These are phyloP conservation scores for Fraxinus dipetala DNA, from an alignment of 305 asterid genomes.

Conservation along the genomic window DNA sequence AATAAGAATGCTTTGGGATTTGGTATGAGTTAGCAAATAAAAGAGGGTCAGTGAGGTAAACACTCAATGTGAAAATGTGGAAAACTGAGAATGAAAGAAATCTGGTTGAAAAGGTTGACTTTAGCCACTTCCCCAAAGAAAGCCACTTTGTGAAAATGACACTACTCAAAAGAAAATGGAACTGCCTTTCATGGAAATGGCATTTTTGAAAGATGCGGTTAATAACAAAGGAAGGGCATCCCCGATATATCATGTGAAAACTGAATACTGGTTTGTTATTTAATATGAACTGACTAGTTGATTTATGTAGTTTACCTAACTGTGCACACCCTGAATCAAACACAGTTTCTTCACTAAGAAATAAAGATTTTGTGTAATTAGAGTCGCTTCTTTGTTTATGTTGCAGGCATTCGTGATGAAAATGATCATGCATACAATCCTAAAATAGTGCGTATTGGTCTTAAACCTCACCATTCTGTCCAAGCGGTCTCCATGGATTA, in stretches of 20 bases:
- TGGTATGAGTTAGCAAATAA: background rate
- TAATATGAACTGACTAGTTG: background rate
- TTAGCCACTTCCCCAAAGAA: background rate
- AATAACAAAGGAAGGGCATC: background rate
- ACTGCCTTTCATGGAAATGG: background rate
- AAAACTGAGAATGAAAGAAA: background rate
- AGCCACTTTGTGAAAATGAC: background rate
- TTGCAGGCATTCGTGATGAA: constrained; percentile 93
- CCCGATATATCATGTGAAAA: background rate
- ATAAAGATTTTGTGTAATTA: background rate
- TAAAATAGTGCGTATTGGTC: constrained; percentile 95
- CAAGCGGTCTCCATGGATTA: constrained; percentile 96
- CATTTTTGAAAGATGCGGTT: background rate
- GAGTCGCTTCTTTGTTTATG: constrained; percentile 20
- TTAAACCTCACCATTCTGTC: constrained; percentile 93
- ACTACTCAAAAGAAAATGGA: background rate
- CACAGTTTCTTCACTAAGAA: background rate
- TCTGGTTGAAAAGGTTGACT: background rate
- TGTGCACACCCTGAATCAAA: background rate
- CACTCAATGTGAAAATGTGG: background rate
- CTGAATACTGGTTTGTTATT: background rate
- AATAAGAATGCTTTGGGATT: background rate
- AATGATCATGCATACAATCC: constrained; percentile 79
- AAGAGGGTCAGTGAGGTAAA: background rate
- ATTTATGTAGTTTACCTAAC: background rate